Evolutionary conservation across 169 alveolate species (phyloP).

Genomic region (Plasmodium cynomolgi): DNA sequence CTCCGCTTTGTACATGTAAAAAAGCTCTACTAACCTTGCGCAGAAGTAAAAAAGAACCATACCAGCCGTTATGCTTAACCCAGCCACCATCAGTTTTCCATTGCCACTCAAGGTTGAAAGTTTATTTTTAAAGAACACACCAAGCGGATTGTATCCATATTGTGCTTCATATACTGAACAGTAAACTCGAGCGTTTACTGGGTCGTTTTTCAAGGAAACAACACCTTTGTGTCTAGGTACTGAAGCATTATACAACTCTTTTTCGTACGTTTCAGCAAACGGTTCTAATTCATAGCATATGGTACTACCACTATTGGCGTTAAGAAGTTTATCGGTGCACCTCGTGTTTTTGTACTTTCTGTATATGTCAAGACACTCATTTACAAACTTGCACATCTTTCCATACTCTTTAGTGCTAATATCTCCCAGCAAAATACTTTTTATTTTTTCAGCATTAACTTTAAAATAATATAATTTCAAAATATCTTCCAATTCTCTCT

Average conservation of each 20-base stretch:
- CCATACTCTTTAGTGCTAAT: background rate
- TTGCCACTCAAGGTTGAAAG: background rate
- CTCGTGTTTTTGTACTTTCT: background rate
- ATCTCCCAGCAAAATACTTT: background rate
- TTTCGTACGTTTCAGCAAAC: background rate
- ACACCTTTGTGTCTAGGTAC: background rate
- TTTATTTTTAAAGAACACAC: background rate
- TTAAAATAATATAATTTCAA: background rate
- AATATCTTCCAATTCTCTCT: background rate
- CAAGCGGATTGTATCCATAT: background rate
- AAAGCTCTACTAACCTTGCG: no score
- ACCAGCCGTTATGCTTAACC: background rate
- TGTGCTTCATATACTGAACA: background rate
- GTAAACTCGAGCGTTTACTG: background rate
- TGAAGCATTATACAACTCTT: no score
- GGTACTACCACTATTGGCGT: background rate
- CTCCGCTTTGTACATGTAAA: no score
- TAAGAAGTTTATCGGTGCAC: background rate
- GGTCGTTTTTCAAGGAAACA: background rate
- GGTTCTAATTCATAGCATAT: background rate
- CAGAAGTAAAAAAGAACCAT: background rate
- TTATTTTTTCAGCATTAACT: background rate
- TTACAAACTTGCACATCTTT: background rate
- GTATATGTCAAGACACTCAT: background rate
- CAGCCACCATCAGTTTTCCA: background rate